These are phyloP conservation scores for Quercus ilex DNA, from an alignment of 306 rosid species.

Conservation along the genomic window DNA sequence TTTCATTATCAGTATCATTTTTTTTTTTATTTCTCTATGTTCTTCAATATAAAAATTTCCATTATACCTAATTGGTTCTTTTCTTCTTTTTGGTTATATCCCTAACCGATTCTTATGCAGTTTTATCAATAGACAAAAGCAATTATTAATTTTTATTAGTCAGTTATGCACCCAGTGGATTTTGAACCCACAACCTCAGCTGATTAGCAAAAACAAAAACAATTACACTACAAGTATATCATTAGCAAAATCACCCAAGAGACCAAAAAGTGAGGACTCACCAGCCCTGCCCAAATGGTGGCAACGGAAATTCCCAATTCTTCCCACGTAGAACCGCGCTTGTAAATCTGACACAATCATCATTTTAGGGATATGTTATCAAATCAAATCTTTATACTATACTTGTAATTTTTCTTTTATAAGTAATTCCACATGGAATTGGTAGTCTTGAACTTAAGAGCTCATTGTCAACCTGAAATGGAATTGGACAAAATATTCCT, in stretches of 20 bases:
- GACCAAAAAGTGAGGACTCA: conserved; percentile 41
- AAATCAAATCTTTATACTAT: neutral
- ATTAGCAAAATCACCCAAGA: conserved; percentile 5
- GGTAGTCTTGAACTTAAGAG: no score
- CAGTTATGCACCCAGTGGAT: no score
- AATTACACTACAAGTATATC: neutral
- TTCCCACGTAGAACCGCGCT: conserved; percentile 86
- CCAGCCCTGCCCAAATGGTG: conserved; percentile 99
- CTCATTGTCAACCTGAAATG: no score
- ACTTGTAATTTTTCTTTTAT: neutral
- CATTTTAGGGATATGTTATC: conserved; percentile 1
- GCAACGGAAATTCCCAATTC: conserved; percentile 90
- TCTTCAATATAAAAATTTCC: neutral
- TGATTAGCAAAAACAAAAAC: neutral
- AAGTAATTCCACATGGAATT: neutral
- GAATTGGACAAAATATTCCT: no score
- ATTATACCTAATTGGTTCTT: no score
- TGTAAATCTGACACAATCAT: conserved; percentile 61
- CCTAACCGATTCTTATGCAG: neutral
- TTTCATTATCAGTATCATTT: neutral
- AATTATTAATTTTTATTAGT: neutral
- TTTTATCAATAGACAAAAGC: neutral
- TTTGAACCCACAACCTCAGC: no score
- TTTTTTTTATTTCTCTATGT: neutral
- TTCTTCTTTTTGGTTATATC: no score